Percentiles rank a stretch among this genome's conserved stretches.
phyloP scores from a whole-genome alignment of 352 stramenopile species.

The Vaucheria bursata region DNA sequence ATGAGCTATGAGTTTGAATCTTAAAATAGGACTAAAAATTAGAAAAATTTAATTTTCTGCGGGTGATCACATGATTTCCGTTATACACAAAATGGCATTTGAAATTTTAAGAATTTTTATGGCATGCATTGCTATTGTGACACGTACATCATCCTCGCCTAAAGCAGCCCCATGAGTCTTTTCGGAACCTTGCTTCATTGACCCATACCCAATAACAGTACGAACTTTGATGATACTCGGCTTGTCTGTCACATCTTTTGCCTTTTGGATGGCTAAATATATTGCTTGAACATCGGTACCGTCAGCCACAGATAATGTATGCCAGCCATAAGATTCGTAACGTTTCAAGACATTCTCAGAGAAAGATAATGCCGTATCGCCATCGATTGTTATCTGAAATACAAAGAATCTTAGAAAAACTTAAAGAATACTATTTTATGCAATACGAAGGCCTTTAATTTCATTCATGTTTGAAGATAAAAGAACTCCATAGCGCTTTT shows the following conservation, averaged over 20 bases:
- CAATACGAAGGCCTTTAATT: too few relatives aligned
- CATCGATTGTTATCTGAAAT: conserved; percentile 91
- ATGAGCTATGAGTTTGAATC: too few relatives aligned
- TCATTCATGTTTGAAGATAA: too few relatives aligned
- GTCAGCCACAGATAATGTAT: conserved; percentile 86
- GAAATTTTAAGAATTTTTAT: too few relatives aligned
- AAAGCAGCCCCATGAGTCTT: conserved; percentile 90
- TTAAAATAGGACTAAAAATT: too few relatives aligned
- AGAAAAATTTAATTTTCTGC: too few relatives aligned
- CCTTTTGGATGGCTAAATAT: conserved; percentile 78
- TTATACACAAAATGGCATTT: too few relatives aligned
- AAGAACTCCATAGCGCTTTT: too few relatives aligned
- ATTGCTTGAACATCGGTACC: conserved; percentile 86
- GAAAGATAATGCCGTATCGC: conserved; percentile 86
- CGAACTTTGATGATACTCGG: conserved; percentile 97
- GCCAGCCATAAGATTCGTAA: conserved; percentile 97
- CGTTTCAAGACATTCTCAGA: conserved; percentile 94
- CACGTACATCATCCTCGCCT: conserved; percentile 77
- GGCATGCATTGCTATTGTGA: too few relatives aligned
- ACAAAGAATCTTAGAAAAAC: too few relatives aligned
- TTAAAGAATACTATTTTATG: too few relatives aligned
- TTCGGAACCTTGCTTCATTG: conserved; percentile 75
- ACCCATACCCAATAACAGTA: conserved; percentile 91
- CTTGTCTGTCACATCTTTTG: conserved; percentile 85
- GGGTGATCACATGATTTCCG: too few relatives aligned